phyloP scores from a whole-genome alignment of 192 early-diverging fungal species.

The Coemansia sp. region DNA sequence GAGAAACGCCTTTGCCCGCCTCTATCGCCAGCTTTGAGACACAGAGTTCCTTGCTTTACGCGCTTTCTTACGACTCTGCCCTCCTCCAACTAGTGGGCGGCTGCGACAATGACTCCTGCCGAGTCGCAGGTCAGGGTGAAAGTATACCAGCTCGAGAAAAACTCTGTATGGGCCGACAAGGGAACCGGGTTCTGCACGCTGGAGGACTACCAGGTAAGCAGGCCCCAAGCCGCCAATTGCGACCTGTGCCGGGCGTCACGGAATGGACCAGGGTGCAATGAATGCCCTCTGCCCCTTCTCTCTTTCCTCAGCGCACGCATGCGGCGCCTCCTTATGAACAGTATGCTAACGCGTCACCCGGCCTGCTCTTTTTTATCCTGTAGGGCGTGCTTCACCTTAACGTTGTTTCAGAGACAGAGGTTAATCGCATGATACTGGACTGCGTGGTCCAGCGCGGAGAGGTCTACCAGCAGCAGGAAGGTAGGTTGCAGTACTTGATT shows the following conservation, averaged over 20 bases:
- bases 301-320: not conserved
- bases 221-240: too few relatives aligned
- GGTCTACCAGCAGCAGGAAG: constrained; percentile 82
- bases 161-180: constrained; percentile 74
- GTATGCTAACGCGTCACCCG: too few relatives aligned
- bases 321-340: too few relatives aligned
- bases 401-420: constrained; percentile 60
- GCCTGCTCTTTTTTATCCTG: constrained; percentile 6
- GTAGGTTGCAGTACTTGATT: constrained; percentile 48
- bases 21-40: not conserved
- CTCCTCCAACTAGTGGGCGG: too few relatives aligned
- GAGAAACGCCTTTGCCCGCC: not conserved
- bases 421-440: constrained; percentile 60
- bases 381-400: constrained; percentile 61
- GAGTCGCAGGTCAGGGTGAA: constrained; percentile 70
- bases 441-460: constrained; percentile 69
- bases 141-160: constrained; percentile 73
- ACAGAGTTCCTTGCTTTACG: too few relatives aligned
- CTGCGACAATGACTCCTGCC: constrained; percentile 25
- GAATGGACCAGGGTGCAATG: too few relatives aligned
- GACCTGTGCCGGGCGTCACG: too few relatives aligned
- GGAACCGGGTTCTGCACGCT: constrained; percentile 80
- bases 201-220: constrained; percentile 62
- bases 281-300: constrained; percentile 1
- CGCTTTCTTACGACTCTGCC: too few relatives aligned